Evolutionary conservation across 2,329 filamentous ascomycete species (phyloP).

Genomic region (Fusarium sp.): DNA sequence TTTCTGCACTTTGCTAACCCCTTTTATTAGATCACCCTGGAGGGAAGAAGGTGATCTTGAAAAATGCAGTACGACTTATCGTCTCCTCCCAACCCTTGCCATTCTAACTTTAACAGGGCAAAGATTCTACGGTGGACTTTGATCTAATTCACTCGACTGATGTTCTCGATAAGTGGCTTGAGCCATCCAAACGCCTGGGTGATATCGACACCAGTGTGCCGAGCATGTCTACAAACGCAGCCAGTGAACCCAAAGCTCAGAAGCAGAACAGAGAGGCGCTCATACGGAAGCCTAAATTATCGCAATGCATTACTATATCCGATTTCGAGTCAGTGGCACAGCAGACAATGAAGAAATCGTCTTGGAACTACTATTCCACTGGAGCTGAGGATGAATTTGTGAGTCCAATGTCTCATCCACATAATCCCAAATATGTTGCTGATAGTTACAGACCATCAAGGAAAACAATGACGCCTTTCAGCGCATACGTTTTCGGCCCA

Average conservation of each 20-base stretch:
- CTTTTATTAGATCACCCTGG: conserved; percentile 8
- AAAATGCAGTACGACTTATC: conserved; percentile 4
- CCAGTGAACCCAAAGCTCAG: neutral
- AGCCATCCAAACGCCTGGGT: conserved; percentile 11
- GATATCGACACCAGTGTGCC: conserved; percentile 5
- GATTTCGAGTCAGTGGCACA: conserved; percentile 21
- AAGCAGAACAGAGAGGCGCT: neutral
- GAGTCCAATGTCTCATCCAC: neutral
- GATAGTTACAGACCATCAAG: neutral
- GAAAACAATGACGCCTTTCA: conserved; percentile 17
- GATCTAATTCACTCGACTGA: conserved; percentile 27
- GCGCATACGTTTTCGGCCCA: conserved; percentile 12
- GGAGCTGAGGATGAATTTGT: conserved; percentile 31
- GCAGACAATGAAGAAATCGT: neutral
- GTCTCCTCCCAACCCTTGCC: accelerated
- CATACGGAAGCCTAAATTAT: conserved; percentile 11
- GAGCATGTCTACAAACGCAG: neutral
- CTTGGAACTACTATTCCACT: conserved; percentile 33
- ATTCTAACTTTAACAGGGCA: neutral
- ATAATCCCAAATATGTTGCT: neutral
- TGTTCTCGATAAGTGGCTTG: conserved; percentile 26
- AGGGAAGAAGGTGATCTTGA: conserved; percentile 28
- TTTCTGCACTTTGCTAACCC: neutral
- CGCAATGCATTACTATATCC: conserved; percentile 10
- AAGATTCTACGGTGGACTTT: conserved; percentile 22